Evolutionary conservation across 768 basidiomycete genomes (phyloP), one percentile per base, ranked within the genome.

Genomic region (Calocybe cyanea): DNA sequence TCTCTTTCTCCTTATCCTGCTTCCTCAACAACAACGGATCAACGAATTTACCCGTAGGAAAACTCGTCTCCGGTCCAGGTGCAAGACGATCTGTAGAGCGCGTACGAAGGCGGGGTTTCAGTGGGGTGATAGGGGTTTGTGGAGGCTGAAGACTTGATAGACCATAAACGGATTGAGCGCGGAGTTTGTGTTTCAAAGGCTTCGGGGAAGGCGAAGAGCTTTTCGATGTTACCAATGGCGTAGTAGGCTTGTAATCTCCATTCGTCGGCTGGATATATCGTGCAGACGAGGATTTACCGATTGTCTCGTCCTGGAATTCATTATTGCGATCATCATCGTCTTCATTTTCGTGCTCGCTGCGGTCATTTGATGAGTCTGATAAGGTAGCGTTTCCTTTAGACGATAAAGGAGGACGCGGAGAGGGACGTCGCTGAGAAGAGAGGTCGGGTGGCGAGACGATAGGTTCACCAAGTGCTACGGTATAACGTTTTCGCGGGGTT

Each of bases 401-500:
- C 7, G 62, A 61, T 7, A 62, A 60, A 38, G 57, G 48, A 38
- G 54, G 52, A 45, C 53, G 55, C 50, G 43, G 57, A 44, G 39
- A 57, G 30, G 14, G 53, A 47, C 32, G 54, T 48, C 24, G 53
- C 43, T 24, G 50, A 24, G 23, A 46, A 11, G 25, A 5, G 11
- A 6, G 11, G 46, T 51, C 50, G 6, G 66, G 60, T 13, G 71
- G 65, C 11, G 69, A 67, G 51, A 79, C 74, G 48, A 88, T 80
- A 0, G 87, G 83, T 2, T 78, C 84, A 8, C 87, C 88, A 0
- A 92, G 73, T 0, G 90, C 89, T 24, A 92, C 89, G 0, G 90
- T 92, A 58, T 92, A 92, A 31, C 90, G 75, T 57, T 92, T 92
- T 49, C 89, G 68, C 1, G 90, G 87, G 2, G 86, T 88, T 1